Evolutionary conservation across 441 rosid species (phyloP).

Genomic region (Populus tomentosa): DNA sequence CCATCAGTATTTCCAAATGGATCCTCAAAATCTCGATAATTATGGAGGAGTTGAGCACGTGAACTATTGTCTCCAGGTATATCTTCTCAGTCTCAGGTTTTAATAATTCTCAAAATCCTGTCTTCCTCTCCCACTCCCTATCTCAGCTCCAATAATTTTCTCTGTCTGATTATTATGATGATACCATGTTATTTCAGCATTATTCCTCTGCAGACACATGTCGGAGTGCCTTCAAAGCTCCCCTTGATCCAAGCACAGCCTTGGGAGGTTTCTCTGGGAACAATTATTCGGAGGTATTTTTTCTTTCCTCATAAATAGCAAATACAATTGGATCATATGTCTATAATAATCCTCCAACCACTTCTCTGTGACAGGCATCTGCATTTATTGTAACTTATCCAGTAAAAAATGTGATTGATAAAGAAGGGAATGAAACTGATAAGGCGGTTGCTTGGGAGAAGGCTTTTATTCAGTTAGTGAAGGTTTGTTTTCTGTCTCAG

Average conservation of each 20-base stretch:
- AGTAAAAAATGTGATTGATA: conserved; percentile 67
- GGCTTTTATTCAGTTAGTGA: conserved; percentile 81
- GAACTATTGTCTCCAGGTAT: conserved; percentile 93
- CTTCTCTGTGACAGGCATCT: conserved; percentile 70
- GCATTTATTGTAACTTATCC: conserved; percentile 95
- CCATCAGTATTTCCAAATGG: conserved; percentile 92
- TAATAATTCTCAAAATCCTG: neutral
- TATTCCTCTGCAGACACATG: conserved; percentile 87
- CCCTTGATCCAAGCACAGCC: conserved; percentile 95
- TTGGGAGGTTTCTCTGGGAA: conserved; percentile 92
- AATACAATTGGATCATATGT: conserved; percentile 4
- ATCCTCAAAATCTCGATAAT: conserved; percentile 58
- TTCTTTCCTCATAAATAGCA: conserved; percentile 18
- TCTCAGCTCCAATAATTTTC: neutral
- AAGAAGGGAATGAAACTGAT: conserved; percentile 60
- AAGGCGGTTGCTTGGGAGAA: conserved; percentile 96
- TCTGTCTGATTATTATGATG: neutral
- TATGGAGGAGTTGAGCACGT: conserved; percentile 83
- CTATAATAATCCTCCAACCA: conserved; percentile 19
- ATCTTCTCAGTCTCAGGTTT: conserved; percentile 4
- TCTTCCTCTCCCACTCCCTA: conserved; percentile 2
- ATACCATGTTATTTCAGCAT: conserved; percentile 53
- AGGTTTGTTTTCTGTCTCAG: conserved; percentile 43
- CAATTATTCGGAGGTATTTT: conserved; percentile 77
- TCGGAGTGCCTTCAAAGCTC: conserved; percentile 95